phyloP scores from a whole-genome alignment of 2,329 filamentous ascomycete species.

The Monosporascus sp. region DNA sequence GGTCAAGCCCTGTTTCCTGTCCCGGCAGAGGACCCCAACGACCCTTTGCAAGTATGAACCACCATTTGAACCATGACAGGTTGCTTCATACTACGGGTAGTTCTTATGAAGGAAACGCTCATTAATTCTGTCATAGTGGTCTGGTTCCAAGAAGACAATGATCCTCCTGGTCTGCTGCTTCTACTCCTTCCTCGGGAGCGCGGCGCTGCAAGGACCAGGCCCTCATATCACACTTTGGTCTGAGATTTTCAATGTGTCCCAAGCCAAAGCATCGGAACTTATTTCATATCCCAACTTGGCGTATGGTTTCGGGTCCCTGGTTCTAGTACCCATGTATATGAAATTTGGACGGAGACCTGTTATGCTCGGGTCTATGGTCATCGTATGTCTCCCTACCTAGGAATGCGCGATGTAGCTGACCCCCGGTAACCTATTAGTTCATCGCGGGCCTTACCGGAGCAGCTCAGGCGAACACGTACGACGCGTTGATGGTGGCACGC shows the following conservation, averaged over 20 bases:
- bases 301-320: slow-evolving; percentile 52
- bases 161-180: slow-evolving; percentile 49
- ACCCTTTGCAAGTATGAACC: slow-evolving; percentile 18
- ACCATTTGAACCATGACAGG: too few species aligned
- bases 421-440: slow-evolving; percentile 21
- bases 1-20: slow-evolving; percentile 24
- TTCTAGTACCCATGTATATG: slow-evolving; percentile 54
- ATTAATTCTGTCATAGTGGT: slow-evolving; percentile 36
- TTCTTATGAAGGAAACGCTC: neutral
- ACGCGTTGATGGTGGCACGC: slow-evolving; percentile 33
- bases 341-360: slow-evolving; percentile 39
- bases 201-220: slow-evolving; percentile 49
- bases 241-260: slow-evolving; percentile 44
- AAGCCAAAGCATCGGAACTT: slow-evolving; percentile 47
- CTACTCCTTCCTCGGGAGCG: slow-evolving; percentile 56
- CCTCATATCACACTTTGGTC: slow-evolving; percentile 54
- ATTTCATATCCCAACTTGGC: slow-evolving; percentile 57
- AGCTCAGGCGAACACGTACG: slow-evolving; percentile 30
- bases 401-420: too few species aligned
- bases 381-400: slow-evolving; percentile 18
- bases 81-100: too few species aligned
- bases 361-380: slow-evolving; percentile 35
- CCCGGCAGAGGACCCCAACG: slow-evolving; percentile 24
- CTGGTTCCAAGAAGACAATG: slow-evolving; percentile 48
- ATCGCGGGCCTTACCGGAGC: slow-evolving; percentile 34